Evolutionary conservation across 108 stramenopile genomes (phyloP).

Genomic region (Nitzschia palea): DNA sequence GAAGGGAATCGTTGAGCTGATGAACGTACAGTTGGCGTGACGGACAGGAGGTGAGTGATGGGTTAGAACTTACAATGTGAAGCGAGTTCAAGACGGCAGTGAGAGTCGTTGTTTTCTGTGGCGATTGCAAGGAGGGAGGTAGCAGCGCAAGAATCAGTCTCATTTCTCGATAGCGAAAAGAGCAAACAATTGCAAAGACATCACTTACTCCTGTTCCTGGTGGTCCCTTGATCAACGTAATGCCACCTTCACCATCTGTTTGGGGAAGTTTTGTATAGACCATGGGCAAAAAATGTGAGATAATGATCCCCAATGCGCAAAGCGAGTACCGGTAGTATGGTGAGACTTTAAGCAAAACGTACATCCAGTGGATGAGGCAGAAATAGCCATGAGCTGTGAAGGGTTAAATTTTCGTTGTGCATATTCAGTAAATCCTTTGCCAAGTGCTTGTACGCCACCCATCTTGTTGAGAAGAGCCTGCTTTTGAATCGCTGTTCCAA

Average conservation of each 20-base stretch:
- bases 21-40: neutral
- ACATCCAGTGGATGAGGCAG: constrained; percentile 67
- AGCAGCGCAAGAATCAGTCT: neutral
- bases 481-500: constrained; percentile 17
- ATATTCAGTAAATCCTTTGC: constrained; percentile 80
- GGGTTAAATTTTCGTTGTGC: constrained; percentile 75
- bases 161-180: neutral
- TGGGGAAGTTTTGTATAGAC: no score
- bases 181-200: no score
- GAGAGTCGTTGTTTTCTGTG: constrained; percentile 92
- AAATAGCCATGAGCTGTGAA: constrained; percentile 79
- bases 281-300: no score
- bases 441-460: constrained; percentile 69
- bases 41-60: neutral
- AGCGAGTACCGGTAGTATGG: no score
- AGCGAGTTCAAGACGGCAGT: constrained; percentile 91
- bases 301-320: no score
- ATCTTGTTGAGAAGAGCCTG: constrained; percentile 51
- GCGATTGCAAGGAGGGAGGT: neutral
- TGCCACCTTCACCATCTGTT: constrained; percentile 72
- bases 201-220: constrained; percentile 24
- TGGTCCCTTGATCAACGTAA: constrained; percentile 88
- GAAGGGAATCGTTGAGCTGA: neutral
- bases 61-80: constrained; percentile 53
- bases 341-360: no score